Base-by-base conservation (phyloP, 352 stramenopile species). In the Albugo candida region DNA sequence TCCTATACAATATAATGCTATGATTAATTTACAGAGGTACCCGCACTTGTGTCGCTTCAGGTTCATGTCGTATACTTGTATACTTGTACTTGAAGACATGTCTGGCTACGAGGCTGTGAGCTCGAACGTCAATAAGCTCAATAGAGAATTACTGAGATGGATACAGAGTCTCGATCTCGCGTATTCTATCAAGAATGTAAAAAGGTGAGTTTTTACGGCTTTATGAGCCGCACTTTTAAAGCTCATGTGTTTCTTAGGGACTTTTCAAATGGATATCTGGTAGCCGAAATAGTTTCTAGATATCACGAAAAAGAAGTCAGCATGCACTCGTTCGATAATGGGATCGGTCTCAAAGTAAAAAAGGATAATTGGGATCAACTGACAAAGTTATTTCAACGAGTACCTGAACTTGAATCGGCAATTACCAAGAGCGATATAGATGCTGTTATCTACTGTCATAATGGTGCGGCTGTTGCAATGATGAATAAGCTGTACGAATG, bases 141-240 rank as follows among this genome's bases (percentile, higher is more conserved):
- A 89, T 49, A 58, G 84, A 11, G 84, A 95, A 65, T 71, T 94
- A 42, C 64, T 95, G 56, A 72, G 82, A 36, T 95, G 84, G 84
- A 83, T 95, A 49, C 84, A 95, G 69, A 93, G 78, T 54, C 59
- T 94, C n/a, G 84, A 95, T 49, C 56, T 95, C 47, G 81, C 84
- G 19, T 95, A 95, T 54, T 92, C 78, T 11, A 85, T 95, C 54
- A 95, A 95, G 61, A 95, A 95, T 59, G 79, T 94, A 52, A 94
- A 94, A 63, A 61, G 81, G 65, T 84, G 56, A 31, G 68, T 55
- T 0, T 43, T 42, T 40, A 12, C 6, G 16, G 18, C 18, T 14
- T 46, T 16, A 18, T 46, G 20, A 40, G 10, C 19, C n/a, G 13
- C 11, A 20, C 11, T 61, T 59, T 27, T 3, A 58, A 52, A 18